Evolutionary conservation across 2,329 filamentous ascomycete species (phyloP).

Genomic region (Aspergillus sp.): DNA sequence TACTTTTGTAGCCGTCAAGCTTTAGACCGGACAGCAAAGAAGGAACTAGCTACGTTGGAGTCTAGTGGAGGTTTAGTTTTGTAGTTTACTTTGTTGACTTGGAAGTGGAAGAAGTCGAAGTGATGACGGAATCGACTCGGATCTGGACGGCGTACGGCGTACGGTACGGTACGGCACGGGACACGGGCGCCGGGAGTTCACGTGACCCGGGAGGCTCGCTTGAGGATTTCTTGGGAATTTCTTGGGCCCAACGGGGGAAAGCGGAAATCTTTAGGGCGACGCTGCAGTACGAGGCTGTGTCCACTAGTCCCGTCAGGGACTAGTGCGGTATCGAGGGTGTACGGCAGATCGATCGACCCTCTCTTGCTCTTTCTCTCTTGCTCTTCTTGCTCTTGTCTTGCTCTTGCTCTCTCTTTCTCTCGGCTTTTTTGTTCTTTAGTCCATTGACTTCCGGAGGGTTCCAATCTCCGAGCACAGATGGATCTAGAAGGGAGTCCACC

Average conservation of each 20-base stretch:
- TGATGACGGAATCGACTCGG: not conserved
- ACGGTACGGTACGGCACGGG: not conserved
- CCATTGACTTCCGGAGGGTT: not conserved
- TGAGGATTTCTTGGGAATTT: too few relatives aligned
- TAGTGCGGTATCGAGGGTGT: not conserved
- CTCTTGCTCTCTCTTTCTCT: too few relatives aligned
- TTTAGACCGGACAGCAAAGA: not conserved
- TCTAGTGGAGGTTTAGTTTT: not conserved
- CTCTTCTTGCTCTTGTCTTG: too few relatives aligned
- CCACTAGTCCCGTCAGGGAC: not conserved
- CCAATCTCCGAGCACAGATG: not conserved
- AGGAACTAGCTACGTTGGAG: too few relatives aligned
- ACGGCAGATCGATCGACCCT: not conserved
- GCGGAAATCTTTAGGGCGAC: not conserved
- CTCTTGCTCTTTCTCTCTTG: too few relatives aligned
- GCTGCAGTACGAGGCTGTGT: not conserved
- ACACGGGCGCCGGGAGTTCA: not conserved
- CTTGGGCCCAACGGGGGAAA: too few relatives aligned
- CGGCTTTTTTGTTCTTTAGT: not conserved
- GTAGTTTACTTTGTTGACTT: not conserved
- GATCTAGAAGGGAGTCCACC: not conserved
- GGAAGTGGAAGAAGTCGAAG: not conserved
- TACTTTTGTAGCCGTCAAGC: not conserved
- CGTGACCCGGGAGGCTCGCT: slow-evolving; percentile 6
- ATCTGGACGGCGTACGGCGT: not conserved